Conservation (phyloP, 108 stramenopile species). For the Fragilaria crotonensis region DNA sequence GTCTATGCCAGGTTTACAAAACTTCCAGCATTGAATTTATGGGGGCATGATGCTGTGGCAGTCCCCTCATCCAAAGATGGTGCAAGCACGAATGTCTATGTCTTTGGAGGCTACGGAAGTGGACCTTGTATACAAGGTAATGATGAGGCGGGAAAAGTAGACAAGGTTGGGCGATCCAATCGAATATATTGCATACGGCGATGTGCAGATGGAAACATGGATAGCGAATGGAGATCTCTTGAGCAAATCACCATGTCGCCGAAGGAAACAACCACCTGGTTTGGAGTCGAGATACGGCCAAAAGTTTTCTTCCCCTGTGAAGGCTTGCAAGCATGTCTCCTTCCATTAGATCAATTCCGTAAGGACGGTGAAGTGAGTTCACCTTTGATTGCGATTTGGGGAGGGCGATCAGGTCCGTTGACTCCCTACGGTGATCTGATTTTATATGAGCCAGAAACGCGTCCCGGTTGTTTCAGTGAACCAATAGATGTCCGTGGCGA, state of each 20-base stretch:
- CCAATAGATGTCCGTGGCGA: conserved; percentile 37
- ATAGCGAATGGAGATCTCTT: neutral
- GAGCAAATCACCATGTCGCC: neutral
- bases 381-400: conserved; percentile 36
- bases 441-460: conserved; percentile 11
- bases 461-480: conserved; percentile 7
- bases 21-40: conserved; percentile 55
- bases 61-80: conserved; percentile 9
- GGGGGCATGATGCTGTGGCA: conserved; percentile 53
- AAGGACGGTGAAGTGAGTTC: conserved; percentile 10
- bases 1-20: conserved; percentile 8
- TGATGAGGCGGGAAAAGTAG: neutral
- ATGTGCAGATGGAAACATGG: neutral
- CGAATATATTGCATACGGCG: conserved; percentile 21
- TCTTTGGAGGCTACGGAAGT: conserved; percentile 76
- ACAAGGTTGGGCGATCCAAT: conserved; percentile 22
- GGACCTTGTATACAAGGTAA: conserved; percentile 30
- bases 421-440: conserved; percentile 27
- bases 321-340: conserved; percentile 18
- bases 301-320: neutral
- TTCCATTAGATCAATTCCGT: neutral
- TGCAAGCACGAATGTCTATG: conserved; percentile 13
- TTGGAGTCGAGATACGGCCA: neutral
- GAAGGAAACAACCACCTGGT: conserved; percentile 2
- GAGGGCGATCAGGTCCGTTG: conserved; percentile 29